A percentile compares a stretch with the other conserved stretches of the same genome.
These are phyloP conservation scores for Fraxinus cuspidata DNA, from an alignment of 257 asterid species.

Conservation along the genomic window DNA sequence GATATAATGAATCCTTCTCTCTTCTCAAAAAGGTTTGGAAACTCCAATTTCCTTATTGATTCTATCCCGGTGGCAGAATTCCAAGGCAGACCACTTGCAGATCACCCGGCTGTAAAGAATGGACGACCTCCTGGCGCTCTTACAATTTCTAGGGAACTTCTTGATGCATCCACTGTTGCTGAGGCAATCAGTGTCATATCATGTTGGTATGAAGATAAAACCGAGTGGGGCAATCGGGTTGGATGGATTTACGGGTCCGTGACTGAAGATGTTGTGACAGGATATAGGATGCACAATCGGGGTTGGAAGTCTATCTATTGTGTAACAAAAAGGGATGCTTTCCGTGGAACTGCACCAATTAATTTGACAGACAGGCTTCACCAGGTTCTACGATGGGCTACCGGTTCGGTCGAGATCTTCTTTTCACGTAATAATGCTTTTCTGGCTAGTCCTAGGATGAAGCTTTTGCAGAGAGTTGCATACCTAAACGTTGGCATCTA, in stretches of 20 bases:
- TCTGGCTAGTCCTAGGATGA: conserved; percentile 73
- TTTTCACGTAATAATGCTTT: conserved; percentile 80
- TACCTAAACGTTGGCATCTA: conserved; percentile 85
- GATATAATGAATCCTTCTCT: conserved; percentile 65
- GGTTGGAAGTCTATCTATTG: conserved; percentile 88
- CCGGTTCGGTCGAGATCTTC: conserved; percentile 87
- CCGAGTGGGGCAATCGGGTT: conserved; percentile 89
- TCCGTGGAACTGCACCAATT: conserved; percentile 89
- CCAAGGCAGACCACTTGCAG: conserved; percentile 89
- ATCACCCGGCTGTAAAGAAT: conserved; percentile 75
- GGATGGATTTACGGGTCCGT: conserved; percentile 95
- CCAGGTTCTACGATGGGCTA: conserved; percentile 93
- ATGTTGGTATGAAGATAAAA: conserved; percentile 89
- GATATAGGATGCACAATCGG: conserved; percentile 84
- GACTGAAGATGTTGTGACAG: conserved; percentile 88
- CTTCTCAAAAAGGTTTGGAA: conserved; percentile 76
- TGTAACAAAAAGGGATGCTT: conserved; percentile 83
- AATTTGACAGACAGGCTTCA: conserved; percentile 86
- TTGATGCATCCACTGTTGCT: conserved; percentile 80
- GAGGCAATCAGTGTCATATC: conserved; percentile 89
- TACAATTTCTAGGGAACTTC: conserved; percentile 70
- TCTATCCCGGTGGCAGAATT: conserved; percentile 81
- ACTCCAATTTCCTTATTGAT: conserved; percentile 70
- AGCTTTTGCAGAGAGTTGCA: conserved; percentile 69
- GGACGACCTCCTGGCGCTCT: conserved; percentile 87